phyloP scores from a whole-genome alignment of 768 basidiomycete genomes.

The Termitomyces sp. region DNA sequence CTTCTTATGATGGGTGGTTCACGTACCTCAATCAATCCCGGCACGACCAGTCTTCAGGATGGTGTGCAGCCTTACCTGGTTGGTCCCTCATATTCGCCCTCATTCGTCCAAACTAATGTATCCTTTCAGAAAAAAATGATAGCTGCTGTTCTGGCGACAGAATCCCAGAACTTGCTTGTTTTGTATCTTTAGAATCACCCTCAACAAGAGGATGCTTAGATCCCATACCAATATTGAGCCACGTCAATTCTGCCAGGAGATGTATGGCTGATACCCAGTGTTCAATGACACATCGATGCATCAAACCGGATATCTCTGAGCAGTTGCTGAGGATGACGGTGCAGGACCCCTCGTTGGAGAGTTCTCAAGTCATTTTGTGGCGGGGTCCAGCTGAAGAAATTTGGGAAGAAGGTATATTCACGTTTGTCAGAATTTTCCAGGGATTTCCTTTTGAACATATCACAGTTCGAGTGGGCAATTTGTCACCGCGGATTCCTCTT shows the following conservation, averaged over 20 bases:
- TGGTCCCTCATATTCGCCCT: slow-evolving; percentile 5
- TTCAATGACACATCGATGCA: slow-evolving; percentile 32
- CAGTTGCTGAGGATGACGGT: slow-evolving; percentile 55
- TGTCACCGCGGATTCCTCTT: slow-evolving; percentile 37
- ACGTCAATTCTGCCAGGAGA: slow-evolving; percentile 23
- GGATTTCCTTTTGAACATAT: not conserved
- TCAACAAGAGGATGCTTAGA: slow-evolving; percentile 47
- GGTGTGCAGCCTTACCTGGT: slow-evolving; percentile 46
- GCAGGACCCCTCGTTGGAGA: slow-evolving; percentile 13
- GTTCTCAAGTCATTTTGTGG: slow-evolving; percentile 57
- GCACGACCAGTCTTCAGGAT: slow-evolving; percentile 35
- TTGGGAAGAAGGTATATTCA: slow-evolving; percentile 54
- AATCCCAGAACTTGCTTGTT: slow-evolving; percentile 33
- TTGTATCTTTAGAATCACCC: slow-evolving; percentile 26
- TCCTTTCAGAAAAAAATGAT: not conserved
- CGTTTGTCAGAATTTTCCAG: not conserved
- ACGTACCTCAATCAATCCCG: slow-evolving; percentile 30
- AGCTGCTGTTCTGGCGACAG: slow-evolving; percentile 4
- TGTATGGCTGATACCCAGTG: slow-evolving; percentile 38
- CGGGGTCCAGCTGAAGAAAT: slow-evolving; percentile 64
- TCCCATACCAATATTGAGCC: slow-evolving; percentile 47
- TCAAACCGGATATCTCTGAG: slow-evolving; percentile 43
- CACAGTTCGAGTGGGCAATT: slow-evolving; percentile 48
- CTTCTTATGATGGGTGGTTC: slow-evolving; percentile 39
- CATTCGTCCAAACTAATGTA: slow-evolving; percentile 23